phyloP scores from a whole-genome alignment of 2,329 filamentous ascomycete species.

The Chaetomium olivaceum region DNA sequence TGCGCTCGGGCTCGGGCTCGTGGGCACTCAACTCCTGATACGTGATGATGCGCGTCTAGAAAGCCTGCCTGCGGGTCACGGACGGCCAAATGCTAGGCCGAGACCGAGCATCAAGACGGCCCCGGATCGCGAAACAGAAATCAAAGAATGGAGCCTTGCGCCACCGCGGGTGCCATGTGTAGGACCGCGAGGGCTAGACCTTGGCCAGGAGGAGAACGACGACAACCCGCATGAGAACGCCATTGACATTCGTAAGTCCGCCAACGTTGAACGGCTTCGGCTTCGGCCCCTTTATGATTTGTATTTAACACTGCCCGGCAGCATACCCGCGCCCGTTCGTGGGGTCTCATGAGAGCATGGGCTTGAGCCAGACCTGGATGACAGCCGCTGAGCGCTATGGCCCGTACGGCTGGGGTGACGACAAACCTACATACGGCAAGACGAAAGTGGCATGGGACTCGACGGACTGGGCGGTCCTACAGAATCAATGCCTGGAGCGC shows the following conservation, averaged over 20 bases:
- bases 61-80: not conserved
- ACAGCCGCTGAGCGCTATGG: constrained; percentile 17
- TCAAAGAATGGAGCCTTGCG: constrained; percentile 4
- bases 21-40: not conserved
- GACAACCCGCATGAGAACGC: constrained; percentile 9
- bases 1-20: not conserved
- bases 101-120: not conserved
- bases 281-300: too few relatives aligned
- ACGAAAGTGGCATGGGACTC: constrained; percentile 7
- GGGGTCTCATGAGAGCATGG: constrained; percentile 9
- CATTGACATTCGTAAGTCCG: constrained; percentile 10
- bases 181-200: not conserved
- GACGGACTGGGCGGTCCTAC: constrained; percentile 8
- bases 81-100: not conserved
- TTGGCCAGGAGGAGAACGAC: constrained; percentile 3
- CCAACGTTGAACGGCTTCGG: not conserved
- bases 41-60: constrained; percentile 1
- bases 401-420: constrained; percentile 16
- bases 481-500: constrained; percentile 9
- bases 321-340: constrained; percentile 13
- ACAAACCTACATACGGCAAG: not conserved
- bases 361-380: constrained; percentile 17
- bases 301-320: not conserved
- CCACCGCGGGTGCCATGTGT: constrained; percentile 1
- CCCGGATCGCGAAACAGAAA: not conserved